Conservation (phyloP, 148 eudicot genomes). For the Heliamphora exappendiculata region DNA sequence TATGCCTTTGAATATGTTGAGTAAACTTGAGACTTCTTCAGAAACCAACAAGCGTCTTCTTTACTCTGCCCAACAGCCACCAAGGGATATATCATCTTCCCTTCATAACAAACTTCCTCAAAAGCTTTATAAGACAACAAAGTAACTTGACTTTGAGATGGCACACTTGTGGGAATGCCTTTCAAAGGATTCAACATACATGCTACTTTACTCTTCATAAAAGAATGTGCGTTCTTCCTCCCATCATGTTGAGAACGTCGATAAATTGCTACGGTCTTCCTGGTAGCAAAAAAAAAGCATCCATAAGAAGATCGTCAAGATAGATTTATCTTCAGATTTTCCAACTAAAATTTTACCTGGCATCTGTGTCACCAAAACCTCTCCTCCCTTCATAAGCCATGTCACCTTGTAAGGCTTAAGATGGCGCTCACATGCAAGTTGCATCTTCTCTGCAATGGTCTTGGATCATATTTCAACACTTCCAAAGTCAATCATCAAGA, state of each 20-base stretch:
- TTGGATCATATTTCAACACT: neutral
- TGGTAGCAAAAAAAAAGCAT: neutral
- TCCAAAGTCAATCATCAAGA: neutral
- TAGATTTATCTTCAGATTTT: no score
- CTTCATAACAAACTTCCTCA: no score
- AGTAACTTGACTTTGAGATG: no score
- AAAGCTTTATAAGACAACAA: no score
- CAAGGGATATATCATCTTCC: neutral
- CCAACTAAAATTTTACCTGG: no score
- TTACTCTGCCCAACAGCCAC: neutral
- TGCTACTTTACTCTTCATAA: no score
- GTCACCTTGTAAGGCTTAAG: conserved; percentile 2
- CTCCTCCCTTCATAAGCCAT: conserved; percentile 10
- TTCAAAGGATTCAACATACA: no score
- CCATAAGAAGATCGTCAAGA: neutral
- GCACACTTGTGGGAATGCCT: no score
- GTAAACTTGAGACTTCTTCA: no score
- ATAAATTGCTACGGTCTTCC: neutral
- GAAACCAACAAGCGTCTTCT: neutral
- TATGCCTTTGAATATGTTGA: no score
- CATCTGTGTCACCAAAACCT: no score
- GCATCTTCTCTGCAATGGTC: neutral
- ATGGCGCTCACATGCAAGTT: neutral
- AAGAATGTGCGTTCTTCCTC: neutral
- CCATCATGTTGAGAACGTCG: neutral